A percentile compares a stretch with the other conserved stretches of the same genome.
These are phyloP conservation scores for Penicillium crustosum DNA, from an alignment of 2,329 filamentous ascomycete genomes.

Conservation along the genomic window DNA sequence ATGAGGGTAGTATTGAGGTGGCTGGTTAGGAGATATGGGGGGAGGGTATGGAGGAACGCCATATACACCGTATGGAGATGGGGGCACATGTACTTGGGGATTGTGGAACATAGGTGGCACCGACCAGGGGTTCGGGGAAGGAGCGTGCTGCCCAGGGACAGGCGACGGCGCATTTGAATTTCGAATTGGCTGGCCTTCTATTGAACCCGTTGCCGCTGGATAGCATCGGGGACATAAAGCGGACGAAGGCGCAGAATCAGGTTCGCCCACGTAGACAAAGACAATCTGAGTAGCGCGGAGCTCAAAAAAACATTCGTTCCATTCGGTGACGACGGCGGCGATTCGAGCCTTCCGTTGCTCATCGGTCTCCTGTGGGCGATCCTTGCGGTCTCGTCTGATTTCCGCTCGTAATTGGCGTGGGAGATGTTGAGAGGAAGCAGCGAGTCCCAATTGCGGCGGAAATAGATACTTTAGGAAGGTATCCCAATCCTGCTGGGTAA, in stretches of 20 bases:
- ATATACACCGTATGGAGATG: slow-evolving; percentile 18
- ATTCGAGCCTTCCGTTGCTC: slow-evolving; percentile 41
- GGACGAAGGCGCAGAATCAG: slow-evolving; percentile 34
- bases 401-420: slow-evolving; percentile 41
- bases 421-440: slow-evolving; percentile 38
- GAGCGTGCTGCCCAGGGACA: slow-evolving; percentile 13
- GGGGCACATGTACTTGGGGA: slow-evolving; percentile 10
- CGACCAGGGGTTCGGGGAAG: slow-evolving; percentile 16
- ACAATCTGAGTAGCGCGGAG: slow-evolving; percentile 37
- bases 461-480: slow-evolving; percentile 46
- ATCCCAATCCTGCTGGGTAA: slow-evolving; percentile 46
- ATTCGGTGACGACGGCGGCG: slow-evolving; percentile 42
- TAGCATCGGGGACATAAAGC: slow-evolving; percentile 44
- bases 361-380: slow-evolving; percentile 44
- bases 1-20: slow-evolving; percentile 27
- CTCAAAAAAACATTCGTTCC: slow-evolving; percentile 46
- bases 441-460: slow-evolving; percentile 40
- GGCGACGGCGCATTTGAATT: slow-evolving; percentile 13
- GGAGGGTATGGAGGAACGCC: slow-evolving; percentile 23
- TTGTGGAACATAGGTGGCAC: slow-evolving; percentile 14
- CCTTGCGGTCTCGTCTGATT: slow-evolving; percentile 44
- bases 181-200: slow-evolving; percentile 11
- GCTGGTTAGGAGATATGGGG: slow-evolving; percentile 16
- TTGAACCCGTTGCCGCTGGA: slow-evolving; percentile 36
- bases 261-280: slow-evolving; percentile 37